Evolutionary conservation across 495 filamentous ascomycete species (phyloP).

Genomic region (Symbiotaphrina buchneri): DNA sequence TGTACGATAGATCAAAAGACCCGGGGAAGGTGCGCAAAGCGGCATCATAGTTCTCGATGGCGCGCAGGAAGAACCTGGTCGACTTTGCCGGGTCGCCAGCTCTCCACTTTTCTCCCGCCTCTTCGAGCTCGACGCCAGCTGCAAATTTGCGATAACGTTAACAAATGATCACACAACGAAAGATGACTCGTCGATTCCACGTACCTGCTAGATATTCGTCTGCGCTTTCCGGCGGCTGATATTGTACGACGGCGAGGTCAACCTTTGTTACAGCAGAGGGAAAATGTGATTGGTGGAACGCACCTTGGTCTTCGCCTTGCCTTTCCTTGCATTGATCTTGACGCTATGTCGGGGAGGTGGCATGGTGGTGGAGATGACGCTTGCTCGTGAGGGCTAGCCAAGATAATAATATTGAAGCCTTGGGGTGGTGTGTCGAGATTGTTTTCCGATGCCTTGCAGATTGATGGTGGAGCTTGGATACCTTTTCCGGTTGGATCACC

Average conservation of each 20-base stretch:
- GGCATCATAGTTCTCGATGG: conserved; percentile 40
- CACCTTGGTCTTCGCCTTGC: conserved; percentile 17
- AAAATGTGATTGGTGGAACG: conserved; percentile 2
- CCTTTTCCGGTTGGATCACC: too few relatives aligned
- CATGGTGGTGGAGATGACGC: too few relatives aligned
- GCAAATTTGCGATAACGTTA: conserved; percentile 1
- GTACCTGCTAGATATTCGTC: conserved; percentile 38
- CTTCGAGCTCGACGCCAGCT: conserved; percentile 43
- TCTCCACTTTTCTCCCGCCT: conserved; percentile 52
- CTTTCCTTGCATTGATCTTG: too few relatives aligned
- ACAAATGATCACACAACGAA: too few relatives aligned
- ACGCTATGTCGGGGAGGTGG: too few relatives aligned
- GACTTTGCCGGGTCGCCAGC: conserved; percentile 48
- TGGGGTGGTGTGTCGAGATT: neutral
- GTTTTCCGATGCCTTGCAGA: too few relatives aligned
- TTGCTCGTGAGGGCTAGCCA: too few relatives aligned
- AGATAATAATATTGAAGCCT: neutral
- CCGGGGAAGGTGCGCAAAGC: conserved; percentile 30
- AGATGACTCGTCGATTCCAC: too few relatives aligned
- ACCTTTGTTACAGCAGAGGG: neutral
- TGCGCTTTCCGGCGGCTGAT: conserved; percentile 28
- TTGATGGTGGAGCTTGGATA: too few relatives aligned
- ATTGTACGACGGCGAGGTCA: conserved; percentile 3
- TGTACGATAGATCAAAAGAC: conserved; percentile 51
- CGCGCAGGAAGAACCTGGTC: conserved; percentile 40